Evolutionary conservation across 2,329 filamentous ascomycete species (phyloP), one percentile per base, ranked within the genome.

Genomic region (Xylariaceae sp.): DNA sequence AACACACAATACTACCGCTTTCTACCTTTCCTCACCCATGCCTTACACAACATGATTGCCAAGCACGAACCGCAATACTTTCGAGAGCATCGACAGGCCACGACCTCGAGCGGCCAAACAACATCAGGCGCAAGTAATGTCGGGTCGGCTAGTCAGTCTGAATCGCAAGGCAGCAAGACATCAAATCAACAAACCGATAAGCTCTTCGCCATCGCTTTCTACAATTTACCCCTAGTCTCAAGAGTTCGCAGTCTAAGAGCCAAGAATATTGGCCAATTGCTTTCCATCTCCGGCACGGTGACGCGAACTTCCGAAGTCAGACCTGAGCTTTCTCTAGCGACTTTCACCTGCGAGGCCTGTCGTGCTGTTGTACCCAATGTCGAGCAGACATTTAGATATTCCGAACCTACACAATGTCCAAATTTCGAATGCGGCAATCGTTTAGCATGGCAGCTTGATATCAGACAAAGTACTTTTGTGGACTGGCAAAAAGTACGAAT

Each of bases 401-500:
- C 93, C 0, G 94, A 99, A 70, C 94, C 94, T 0, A 93, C 92
- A 3, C 91, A 97, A 75, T 99, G 94, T 64, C 93, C 94, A 8
- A 97, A 97, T 68, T 71, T 78, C 21, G 89, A 83, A 6, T 99
- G 94, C 71, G 87, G 87, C 65, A 99, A 99, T 75, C 87, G 94
- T 21, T 78, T 87, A 53, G 91, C 89, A n/a, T 99, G 94, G 94
- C 86, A 92, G 61, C 77, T 99, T n/a, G 93, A 99, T 65, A 97
- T 99, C 67, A 83, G 91, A 36, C 93, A 96, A 72, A 97, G 92
- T 72, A 97, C 92, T 0, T 99, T 99, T 70, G 89, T 99, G 57
- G 94, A 99, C 75, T 99, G 94, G 94, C 94, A 99, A 71, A 97
- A 97, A 72, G 92, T 97, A 20, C 89, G 95, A 59, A 91, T 97